Conservation (phyloP, 2,329 filamentous ascomycete genomes). For the Diplocarpon rosae region DNA sequence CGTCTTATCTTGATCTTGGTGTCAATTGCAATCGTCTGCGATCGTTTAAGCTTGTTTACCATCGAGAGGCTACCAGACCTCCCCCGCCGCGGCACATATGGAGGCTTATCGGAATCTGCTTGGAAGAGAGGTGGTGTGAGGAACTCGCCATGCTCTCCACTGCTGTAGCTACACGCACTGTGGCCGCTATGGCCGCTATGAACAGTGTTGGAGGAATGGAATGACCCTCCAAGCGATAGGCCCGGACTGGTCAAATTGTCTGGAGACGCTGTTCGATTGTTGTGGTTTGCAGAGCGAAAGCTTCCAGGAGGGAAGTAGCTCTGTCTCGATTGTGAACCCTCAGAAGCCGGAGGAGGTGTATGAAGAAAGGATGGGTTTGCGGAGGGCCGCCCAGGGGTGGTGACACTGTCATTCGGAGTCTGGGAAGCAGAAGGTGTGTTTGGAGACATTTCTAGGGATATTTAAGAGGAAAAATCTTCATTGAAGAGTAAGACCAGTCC, state of each 20-base stretch:
- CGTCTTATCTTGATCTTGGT: neutral
- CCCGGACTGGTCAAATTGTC: conserved; percentile 8
- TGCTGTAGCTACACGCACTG: conserved; percentile 11
- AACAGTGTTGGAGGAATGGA: conserved; percentile 8
- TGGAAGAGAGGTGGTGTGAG: conserved; percentile 7
- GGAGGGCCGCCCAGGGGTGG: neutral
- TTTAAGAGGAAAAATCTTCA: neutral
- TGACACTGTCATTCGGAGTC: neutral
- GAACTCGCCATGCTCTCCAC: conserved; percentile 5
- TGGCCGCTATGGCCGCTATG: neutral
- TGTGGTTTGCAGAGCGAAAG: neutral
- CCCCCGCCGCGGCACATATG: conserved; percentile 12
- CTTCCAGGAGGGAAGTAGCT: conserved; percentile 1
- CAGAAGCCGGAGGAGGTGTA: conserved; percentile 3
- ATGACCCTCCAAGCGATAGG: conserved; percentile 8
- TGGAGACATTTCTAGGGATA: neutral
- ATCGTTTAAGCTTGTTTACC: conserved; percentile 7
- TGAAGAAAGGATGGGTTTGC: neutral
- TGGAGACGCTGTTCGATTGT: conserved; percentile 1
- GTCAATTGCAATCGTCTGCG: conserved; percentile 8
- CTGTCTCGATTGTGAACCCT: neutral
- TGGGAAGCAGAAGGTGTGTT: neutral
- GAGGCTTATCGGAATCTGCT: conserved; percentile 8
- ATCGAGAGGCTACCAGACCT: conserved; percentile 17
- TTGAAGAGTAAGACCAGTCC: neutral